Percentiles rank a stretch among this genome's conserved stretches.
phyloP scores from a whole-genome alignment of 2,329 filamentous ascomycete genomes.

The Aspergillus sp. region DNA sequence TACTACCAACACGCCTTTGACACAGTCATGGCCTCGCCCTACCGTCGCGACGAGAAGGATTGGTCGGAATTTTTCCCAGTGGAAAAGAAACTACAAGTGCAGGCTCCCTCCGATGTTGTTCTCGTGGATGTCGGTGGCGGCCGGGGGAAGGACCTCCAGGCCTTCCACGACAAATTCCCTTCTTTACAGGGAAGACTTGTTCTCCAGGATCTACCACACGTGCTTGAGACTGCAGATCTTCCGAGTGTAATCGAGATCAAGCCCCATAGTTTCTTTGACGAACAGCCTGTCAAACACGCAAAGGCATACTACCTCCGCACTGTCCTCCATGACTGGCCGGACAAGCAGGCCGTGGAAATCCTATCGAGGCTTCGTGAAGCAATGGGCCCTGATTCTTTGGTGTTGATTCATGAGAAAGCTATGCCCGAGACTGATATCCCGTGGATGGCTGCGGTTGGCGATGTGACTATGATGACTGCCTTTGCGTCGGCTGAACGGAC shows the following conservation, averaged over 20 bases:
- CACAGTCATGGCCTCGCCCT: too few species aligned
- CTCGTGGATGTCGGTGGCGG: too few species aligned
- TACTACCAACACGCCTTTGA: too few species aligned
- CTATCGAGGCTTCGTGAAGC: background rate
- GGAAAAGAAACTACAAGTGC: too few species aligned
- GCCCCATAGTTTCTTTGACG: background rate
- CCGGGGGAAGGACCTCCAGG: too few species aligned
- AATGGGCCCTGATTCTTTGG: background rate
- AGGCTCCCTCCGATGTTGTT: too few species aligned
- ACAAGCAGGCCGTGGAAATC: background rate
- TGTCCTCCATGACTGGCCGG: background rate
- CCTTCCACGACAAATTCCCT: too few species aligned
- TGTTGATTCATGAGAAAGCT: background rate
- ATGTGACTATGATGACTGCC: background rate
- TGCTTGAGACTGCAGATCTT: background rate
- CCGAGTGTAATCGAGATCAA: background rate
- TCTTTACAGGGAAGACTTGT: background rate
- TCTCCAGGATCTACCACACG: background rate
- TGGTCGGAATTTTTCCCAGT: too few species aligned
- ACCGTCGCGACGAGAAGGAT: too few species aligned
- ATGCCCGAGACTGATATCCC: background rate
- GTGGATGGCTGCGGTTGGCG: background rate
- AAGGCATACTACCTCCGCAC: background rate
- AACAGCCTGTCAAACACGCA: background rate
- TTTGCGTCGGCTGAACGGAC: background rate